Evolutionary conservation across 768 basidiomycete genomes (phyloP), one percentile per base, ranked within the genome.

Genomic region (Psilocybe cubensis): DNA sequence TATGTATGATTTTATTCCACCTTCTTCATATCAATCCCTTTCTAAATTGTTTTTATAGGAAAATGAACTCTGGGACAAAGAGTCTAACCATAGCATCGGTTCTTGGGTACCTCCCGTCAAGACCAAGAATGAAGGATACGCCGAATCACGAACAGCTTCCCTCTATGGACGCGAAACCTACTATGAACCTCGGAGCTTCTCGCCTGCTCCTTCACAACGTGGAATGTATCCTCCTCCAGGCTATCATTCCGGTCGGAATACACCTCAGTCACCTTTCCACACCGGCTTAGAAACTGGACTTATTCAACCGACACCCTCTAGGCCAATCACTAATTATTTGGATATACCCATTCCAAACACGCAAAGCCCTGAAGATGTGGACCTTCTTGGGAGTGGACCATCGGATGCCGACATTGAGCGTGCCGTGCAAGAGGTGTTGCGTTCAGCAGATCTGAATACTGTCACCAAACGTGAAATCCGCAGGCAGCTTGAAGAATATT

Each of bases 51-150:
- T 46, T 35, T 52, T 44, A 25, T 61, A 93, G 91, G 89, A 94
- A 80, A 97, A 96, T 66, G 95, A 96, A 71, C 84, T 97, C 10
- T 98, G 95, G 95, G 95, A 97, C 68, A 94, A 95, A 72, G 95
- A 96, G 63, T 95, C 92, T 0, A 96, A 96, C 66, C 94, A 96
- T 72, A 94, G 92, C 59, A 92, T 95, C 49, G 93, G 93, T 7
- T 95, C 92, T 0, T 96, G 93, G 91, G 87, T 89, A 9, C 93
- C 94, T 29, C 92, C 91, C 0, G 75, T 76, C 38, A 89, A 89
- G 67, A 70, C 81, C 61, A 86, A 82, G 61, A 88, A 85, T 65
- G 87, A 89, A 24, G 91, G 86, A 1, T 92, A 92, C 53, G 79
- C 87, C 3, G 88, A 92, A 67, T 91, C 90, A 3, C 85, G 81